These are phyloP conservation scores for Lipomyces yamadae DNA, from an alignment of 805 yeast species.

Conservation along the genomic window DNA sequence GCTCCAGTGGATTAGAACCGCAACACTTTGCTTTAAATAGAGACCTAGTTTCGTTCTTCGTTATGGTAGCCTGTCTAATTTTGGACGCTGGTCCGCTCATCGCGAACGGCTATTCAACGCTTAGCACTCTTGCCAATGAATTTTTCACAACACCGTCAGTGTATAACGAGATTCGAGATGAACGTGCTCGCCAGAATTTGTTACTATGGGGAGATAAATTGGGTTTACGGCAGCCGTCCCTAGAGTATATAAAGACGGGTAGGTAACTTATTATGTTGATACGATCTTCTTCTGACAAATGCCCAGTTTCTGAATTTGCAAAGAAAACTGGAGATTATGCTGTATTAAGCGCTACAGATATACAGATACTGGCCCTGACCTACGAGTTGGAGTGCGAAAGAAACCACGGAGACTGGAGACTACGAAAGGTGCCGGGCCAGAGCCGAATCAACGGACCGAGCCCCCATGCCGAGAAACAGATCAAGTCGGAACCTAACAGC, in stretches of 20 bases:
- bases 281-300: not conserved
- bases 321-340: conserved; percentile 87
- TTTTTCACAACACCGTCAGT: conserved; percentile 94
- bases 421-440: conserved; percentile 74
- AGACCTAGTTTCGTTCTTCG: not conserved
- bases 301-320: conserved; percentile 71
- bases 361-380: conserved; percentile 88
- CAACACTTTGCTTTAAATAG: not conserved
- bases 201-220: conserved; percentile 78
- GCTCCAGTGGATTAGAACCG: not conserved
- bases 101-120: conserved; percentile 75
- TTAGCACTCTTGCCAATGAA: conserved; percentile 69
- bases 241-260: conserved; percentile 57
- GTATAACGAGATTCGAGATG: conserved; percentile 83
- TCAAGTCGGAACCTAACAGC: not conserved
- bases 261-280: conserved; percentile 16
- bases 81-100: conserved; percentile 96
- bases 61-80: conserved; percentile 51
- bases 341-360: conserved; percentile 87
- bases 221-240: conserved; percentile 72
- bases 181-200: conserved; percentile 76
- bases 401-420: conserved; percentile 69
- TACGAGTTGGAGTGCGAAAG: conserved; percentile 81
- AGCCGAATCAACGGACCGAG: conserved; percentile 9
- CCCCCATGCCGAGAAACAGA: not conserved